Percentiles rank a stretch among this genome's conserved stretches.
These are phyloP conservation scores for Pleodorina starrii DNA, from an alignment of 139 green algal species.

Conservation along the genomic window DNA sequence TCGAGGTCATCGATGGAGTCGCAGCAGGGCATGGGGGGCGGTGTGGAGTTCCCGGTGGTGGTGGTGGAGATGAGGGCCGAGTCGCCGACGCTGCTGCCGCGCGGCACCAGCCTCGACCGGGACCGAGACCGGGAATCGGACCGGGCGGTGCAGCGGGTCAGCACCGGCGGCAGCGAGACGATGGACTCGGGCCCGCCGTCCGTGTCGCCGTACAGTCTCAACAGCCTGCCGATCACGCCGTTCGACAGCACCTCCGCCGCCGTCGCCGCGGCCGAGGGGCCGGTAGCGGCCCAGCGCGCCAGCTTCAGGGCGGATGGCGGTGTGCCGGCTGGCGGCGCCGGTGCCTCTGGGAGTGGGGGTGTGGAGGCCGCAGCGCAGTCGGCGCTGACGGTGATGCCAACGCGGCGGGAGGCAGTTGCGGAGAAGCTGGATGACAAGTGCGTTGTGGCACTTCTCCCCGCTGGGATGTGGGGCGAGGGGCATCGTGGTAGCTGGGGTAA, in stretches of 20 bases:
- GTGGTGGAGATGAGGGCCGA: not conserved
- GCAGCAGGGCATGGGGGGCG: not conserved
- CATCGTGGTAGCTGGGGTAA: not conserved
- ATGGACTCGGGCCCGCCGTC: not conserved
- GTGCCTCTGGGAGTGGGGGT: not conserved
- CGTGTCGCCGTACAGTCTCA: not conserved
- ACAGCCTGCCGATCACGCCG: not conserved
- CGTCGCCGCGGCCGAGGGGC: not conserved
- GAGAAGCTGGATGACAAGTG: constrained; percentile 34
- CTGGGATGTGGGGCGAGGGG: too few relatives aligned
- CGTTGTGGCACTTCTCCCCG: too few relatives aligned
- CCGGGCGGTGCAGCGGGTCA: not conserved
- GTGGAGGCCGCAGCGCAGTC: not conserved
- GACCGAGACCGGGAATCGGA: too few relatives aligned
- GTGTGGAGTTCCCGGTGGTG: not conserved
- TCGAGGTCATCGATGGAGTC: too few relatives aligned
- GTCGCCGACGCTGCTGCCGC: not conserved
- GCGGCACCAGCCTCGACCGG: not conserved
- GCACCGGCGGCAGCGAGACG: not conserved
- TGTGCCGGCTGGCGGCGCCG: not conserved
- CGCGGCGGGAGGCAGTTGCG: not conserved
- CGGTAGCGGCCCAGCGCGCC: too few relatives aligned
- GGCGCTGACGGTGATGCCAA: not conserved
- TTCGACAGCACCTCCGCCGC: not conserved
- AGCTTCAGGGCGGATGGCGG: not conserved